Conservation (phyloP, 176 grass and related monocot genomes). For the Dendrocalamus sinicus region DNA sequence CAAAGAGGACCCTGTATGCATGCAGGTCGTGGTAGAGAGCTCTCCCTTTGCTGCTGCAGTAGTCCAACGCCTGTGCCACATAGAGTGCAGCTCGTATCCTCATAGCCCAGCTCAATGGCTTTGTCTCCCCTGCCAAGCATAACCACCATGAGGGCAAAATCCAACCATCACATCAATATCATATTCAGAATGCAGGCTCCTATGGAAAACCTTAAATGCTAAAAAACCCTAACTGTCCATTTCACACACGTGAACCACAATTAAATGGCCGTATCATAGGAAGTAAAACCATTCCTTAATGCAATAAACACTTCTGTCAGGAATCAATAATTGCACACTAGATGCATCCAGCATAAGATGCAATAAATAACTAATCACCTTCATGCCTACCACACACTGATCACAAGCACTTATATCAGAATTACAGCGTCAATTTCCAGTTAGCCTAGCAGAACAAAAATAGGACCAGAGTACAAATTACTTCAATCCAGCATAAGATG, state of each 20-base stretch:
- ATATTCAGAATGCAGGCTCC: neutral
- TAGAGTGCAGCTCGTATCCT: constrained; percentile 78
- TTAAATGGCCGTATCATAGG: neutral
- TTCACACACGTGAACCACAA: neutral
- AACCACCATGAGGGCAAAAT: constrained; percentile 25
- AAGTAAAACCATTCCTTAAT: neutral
- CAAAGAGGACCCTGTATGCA: constrained; percentile 91
- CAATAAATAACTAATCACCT: neutral
- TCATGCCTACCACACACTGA: neutral
- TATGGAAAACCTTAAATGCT: constrained; percentile 8
- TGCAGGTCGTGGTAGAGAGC: constrained; percentile 89
- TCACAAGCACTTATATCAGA: constrained; percentile 20
- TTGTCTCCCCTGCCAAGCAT: constrained; percentile 75
- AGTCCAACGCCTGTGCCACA: constrained; percentile 76
- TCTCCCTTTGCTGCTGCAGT: constrained; percentile 73
- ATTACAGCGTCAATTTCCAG: neutral
- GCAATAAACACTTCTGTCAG: constrained; percentile 6
- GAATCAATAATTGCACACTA: constrained; percentile 13
- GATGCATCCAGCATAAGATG: neutral
- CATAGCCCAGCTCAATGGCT: constrained; percentile 81
- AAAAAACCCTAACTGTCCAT: neutral
- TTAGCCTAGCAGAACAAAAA: constrained; percentile 20
- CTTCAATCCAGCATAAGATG: constrained; percentile 1
- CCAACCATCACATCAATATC: neutral
- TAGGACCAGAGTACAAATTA: neutral